Conservation (phyloP, 2,329 filamentous ascomycete genomes). For the Kalmusia sp. region DNA sequence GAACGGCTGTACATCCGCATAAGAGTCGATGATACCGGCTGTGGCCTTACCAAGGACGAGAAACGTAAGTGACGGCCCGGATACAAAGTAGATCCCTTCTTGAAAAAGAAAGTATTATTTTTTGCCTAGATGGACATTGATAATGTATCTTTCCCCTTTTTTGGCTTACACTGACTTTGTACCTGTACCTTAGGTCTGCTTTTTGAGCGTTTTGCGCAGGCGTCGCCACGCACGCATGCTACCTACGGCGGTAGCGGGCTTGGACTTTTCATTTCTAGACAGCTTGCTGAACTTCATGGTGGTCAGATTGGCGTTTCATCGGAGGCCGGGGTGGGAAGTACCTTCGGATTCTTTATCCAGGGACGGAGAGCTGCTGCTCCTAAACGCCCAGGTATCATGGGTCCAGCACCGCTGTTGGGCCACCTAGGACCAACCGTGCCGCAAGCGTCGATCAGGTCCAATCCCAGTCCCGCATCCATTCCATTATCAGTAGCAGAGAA, state of each 20-base stretch:
- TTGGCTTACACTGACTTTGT: no score
- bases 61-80: no score
- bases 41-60: constrained; percentile 37
- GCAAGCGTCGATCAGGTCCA: background rate
- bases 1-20: constrained; percentile 36
- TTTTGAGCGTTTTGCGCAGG: constrained; percentile 42
- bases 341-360: constrained; percentile 44
- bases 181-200: no score
- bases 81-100: no score
- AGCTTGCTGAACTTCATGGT: constrained; percentile 45
- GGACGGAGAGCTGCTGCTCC: constrained; percentile 7
- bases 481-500: background rate
- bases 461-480: constrained; percentile 4
- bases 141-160: no score
- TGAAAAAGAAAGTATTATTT: no score
- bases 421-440: background rate
- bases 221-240: constrained; percentile 43
- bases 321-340: constrained; percentile 37
- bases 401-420: background rate
- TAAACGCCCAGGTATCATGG: constrained; percentile 1
- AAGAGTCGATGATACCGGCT: constrained; percentile 42
- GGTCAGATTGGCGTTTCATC: constrained; percentile 45
- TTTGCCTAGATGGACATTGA: no score
- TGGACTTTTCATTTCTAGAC: constrained; percentile 45
- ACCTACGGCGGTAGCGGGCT: constrained; percentile 46